Conservation (phyloP, 805 yeast genomes). For the Kazachstania kunashirensis region DNA sequence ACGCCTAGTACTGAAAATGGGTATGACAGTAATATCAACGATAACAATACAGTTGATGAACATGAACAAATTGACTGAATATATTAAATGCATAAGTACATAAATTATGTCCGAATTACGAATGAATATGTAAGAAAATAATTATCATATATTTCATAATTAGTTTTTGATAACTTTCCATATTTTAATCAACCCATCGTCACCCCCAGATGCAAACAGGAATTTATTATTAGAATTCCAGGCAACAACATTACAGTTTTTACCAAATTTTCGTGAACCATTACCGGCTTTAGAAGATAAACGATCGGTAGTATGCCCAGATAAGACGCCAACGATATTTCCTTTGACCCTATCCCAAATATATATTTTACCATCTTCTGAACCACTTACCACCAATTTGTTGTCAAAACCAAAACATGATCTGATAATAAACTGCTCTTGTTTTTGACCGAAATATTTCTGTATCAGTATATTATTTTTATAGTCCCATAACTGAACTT, state of each 20-base stretch:
- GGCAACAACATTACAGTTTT: slow-evolving; percentile 61
- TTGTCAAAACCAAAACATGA: slow-evolving; percentile 70
- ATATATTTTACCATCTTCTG: slow-evolving; percentile 70
- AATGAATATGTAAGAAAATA: slow-evolving; percentile 1
- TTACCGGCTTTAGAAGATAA: slow-evolving; percentile 8
- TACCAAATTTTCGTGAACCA: slow-evolving; percentile 16
- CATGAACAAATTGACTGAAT: background rate
- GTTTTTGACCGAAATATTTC: slow-evolving; percentile 64
- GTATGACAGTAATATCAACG: background rate
- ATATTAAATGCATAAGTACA: background rate
- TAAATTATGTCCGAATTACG: too few species aligned
- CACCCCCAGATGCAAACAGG: slow-evolving; percentile 78
- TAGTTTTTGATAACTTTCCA: slow-evolving; percentile 42
- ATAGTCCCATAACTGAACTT: slow-evolving; percentile 75
- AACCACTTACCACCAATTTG: slow-evolving; percentile 65
- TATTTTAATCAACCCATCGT: slow-evolving; percentile 60
- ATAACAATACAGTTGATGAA: background rate
- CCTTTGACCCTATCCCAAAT: slow-evolving; percentile 73
- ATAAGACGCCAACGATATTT: slow-evolving; percentile 39
- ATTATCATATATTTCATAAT: background rate
- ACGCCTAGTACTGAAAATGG: background rate
- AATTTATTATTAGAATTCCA: slow-evolving; percentile 47
- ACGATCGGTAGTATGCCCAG: slow-evolving; percentile 21
- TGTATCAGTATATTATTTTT: slow-evolving; percentile 45
- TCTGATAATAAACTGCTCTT: slow-evolving; percentile 58